Percentiles rank a stretch among this genome's conserved stretches.
These are phyloP conservation scores for Trichoderma koningii DNA, from an alignment of 2,329 filamentous ascomycete species.

Conservation along the genomic window DNA sequence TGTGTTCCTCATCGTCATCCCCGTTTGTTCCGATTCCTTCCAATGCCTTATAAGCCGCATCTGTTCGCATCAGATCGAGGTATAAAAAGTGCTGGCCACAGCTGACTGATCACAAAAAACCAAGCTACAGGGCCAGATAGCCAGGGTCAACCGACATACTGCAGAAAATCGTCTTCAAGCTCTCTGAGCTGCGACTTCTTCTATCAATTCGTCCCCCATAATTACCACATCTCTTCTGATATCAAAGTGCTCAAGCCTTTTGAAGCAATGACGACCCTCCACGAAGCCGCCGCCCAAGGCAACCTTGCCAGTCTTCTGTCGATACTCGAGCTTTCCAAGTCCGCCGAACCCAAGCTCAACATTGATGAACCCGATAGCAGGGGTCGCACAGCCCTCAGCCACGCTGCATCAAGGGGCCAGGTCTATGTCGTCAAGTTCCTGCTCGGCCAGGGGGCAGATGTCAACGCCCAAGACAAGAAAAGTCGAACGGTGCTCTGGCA, in stretches of 20 bases:
- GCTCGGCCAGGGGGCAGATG: not conserved
- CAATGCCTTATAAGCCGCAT: too few species aligned
- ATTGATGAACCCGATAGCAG: constrained; percentile 7
- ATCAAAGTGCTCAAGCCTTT: too few species aligned
- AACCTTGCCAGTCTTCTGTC: not conserved
- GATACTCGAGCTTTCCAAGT: not conserved
- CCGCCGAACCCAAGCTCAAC: not conserved
- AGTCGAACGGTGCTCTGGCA: constrained; percentile 18
- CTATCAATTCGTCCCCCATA: not conserved
- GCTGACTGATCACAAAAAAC: too few species aligned
- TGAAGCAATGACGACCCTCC: constrained; percentile 12
- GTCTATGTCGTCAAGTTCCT: constrained; percentile 13
- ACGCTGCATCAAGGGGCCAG: constrained; percentile 5
- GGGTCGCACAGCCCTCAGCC: constrained; percentile 4
- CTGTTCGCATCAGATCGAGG: too few species aligned
- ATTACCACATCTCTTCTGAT: not conserved
- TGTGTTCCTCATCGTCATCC: too few species aligned
- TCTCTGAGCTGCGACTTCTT: too few species aligned
- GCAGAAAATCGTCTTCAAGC: too few species aligned
- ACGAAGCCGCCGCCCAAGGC: constrained; percentile 6
- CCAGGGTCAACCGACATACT: too few species aligned
- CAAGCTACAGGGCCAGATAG: too few species aligned
- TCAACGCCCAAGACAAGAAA: constrained; percentile 7
- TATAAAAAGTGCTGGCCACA: too few species aligned
- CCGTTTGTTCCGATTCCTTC: too few species aligned